Percentiles rank a stretch among this genome's conserved stretches.
Evolutionary conservation across 257 asterid species (phyloP).

Genomic region (Ophiorrhiza pumila): DNA sequence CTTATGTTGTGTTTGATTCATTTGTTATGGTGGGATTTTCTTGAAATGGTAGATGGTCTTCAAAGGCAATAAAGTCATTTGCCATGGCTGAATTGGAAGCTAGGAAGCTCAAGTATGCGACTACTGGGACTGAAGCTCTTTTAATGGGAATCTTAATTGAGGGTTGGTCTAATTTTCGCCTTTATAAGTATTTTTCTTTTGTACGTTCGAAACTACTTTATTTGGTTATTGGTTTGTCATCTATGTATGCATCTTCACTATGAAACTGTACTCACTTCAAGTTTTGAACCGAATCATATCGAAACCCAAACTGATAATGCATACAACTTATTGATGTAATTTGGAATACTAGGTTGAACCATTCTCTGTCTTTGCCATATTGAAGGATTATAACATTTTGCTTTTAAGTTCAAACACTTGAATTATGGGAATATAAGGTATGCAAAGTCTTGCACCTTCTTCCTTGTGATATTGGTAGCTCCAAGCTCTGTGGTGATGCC

Average conservation of each 20-base stretch:
- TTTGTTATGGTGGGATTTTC: constrained; percentile 30
- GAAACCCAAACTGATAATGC: not conserved
- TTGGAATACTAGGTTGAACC: not conserved
- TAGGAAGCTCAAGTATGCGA: constrained; percentile 50
- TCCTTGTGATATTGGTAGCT: not conserved
- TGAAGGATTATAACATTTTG: not conserved
- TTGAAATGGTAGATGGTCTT: constrained; percentile 63
- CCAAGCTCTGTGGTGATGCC: not conserved
- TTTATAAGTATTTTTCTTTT: not conserved
- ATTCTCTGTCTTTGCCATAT: not conserved
- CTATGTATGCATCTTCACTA: not conserved
- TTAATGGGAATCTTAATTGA: constrained; percentile 64
- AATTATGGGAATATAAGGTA: not conserved
- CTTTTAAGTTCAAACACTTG: not conserved
- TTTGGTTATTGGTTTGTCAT: not conserved
- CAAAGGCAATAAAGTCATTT: constrained; percentile 62
- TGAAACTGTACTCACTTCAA: not conserved
- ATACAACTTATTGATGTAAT: not conserved
- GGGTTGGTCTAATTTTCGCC: constrained; percentile 37
- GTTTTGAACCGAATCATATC: not conserved
- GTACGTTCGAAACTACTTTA: not conserved
- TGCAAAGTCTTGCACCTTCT: not conserved
- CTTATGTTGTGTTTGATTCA: constrained; percentile 18
- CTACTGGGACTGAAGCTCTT: constrained; percentile 66
- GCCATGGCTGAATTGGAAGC: constrained; percentile 75